Conservation (phyloP, 2,329 filamentous ascomycete species). For the Fusarium marasasianum region DNA sequence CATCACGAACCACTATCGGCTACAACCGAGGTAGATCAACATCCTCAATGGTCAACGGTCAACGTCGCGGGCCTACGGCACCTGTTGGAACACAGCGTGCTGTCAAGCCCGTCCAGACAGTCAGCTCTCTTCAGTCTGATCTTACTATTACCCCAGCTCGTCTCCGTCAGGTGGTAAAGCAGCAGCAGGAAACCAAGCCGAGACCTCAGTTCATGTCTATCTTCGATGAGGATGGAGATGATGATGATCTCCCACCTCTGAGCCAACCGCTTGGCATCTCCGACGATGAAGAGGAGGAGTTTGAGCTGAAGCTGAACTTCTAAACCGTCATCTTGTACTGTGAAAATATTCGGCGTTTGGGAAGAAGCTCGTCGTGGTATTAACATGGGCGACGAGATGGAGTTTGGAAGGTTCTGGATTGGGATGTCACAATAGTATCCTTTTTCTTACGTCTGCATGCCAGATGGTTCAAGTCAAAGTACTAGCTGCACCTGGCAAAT, state of each 20-base stretch:
- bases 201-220: conserved; percentile 66
- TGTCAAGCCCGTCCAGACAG: conserved; percentile 23
- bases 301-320: conserved; percentile 61
- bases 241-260: conserved; percentile 45
- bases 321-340: conserved; percentile 29
- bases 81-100: conserved; percentile 19
- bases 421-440: neutral
- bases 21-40: conserved; percentile 80
- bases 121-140: conserved; percentile 37
- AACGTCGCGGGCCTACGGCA: conserved; percentile 26
- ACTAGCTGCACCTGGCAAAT: neutral
- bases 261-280: conserved; percentile 33
- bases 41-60: conserved; percentile 55
- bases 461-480: neutral
- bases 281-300: conserved; percentile 63
- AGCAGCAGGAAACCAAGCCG: conserved; percentile 40
- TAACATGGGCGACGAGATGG: conserved; percentile 8
- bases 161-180: conserved; percentile 39
- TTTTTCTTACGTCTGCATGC: neutral
- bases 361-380: neutral
- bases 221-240: conserved; percentile 61
- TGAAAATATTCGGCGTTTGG: conserved; percentile 33
- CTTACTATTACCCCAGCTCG: conserved; percentile 60
- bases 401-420: conserved; percentile 15
- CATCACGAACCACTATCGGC: conserved; percentile 83